A percentile compares a stretch with the other conserved stretches of the same genome.
phyloP scores from a whole-genome alignment of 2,329 filamentous ascomycete genomes.

The Monosporascus sp. region DNA sequence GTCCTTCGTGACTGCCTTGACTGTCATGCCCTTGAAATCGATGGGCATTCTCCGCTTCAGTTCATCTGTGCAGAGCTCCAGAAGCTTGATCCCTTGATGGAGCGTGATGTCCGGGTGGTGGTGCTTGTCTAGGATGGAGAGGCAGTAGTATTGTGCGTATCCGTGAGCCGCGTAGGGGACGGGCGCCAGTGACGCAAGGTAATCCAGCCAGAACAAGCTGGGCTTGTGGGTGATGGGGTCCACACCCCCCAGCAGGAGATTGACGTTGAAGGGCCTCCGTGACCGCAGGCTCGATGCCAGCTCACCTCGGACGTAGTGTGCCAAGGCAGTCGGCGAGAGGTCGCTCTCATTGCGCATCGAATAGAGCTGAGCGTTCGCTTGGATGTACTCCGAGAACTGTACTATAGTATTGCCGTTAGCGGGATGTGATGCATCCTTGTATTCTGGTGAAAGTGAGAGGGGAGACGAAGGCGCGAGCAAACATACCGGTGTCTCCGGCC shows the following conservation, averaged over 20 bases:
- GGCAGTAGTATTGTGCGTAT: conserved; percentile 99
- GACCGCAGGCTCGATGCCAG: conserved; percentile 87
- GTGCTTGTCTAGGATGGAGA: conserved; percentile 97
- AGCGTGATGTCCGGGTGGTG: conserved; percentile 91
- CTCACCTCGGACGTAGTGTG: conserved; percentile 90
- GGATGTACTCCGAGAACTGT: conserved; percentile 98
- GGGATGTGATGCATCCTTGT: not conserved
- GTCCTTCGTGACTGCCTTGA: conserved; percentile 94
- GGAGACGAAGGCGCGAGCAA: not conserved
- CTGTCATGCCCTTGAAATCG: conserved; percentile 94
- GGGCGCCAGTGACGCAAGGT: conserved; percentile 81
- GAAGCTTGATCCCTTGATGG: conserved; percentile 83
- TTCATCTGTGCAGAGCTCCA: conserved; percentile 94
- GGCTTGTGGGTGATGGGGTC: conserved; percentile 90
- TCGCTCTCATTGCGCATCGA: conserved; percentile 96
- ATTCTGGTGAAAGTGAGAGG: not conserved
- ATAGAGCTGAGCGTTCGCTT: conserved; percentile 97
- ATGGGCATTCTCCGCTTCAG: conserved; percentile 94
- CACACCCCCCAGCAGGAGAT: conserved; percentile 88
- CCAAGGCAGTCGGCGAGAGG: conserved; percentile 81
- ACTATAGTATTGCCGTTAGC: conserved; percentile 48
- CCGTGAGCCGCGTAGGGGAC: conserved; percentile 96
- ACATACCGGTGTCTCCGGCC: conserved; percentile 84
- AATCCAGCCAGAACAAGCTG: conserved; percentile 94
- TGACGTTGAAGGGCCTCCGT: conserved; percentile 92